Evolutionary conservation across 2,329 filamentous ascomycete genomes (phyloP).

Genomic region (Ophiostoma sp.): DNA sequence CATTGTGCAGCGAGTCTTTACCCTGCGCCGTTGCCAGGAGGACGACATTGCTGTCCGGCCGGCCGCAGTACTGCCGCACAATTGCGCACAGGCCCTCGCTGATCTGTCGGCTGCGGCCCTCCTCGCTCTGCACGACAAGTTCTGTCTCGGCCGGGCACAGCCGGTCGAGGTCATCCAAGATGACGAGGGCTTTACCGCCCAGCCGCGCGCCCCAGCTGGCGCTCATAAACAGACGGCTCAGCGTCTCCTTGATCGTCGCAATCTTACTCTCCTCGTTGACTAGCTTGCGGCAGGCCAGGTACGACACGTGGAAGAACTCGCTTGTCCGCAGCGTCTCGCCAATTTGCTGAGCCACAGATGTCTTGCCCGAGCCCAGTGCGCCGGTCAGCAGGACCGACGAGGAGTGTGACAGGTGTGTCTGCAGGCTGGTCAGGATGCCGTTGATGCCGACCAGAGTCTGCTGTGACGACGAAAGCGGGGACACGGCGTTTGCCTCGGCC

Average conservation of each 20-base stretch:
- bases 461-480: slow-evolving; percentile 48
- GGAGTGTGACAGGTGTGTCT: slow-evolving; percentile 75
- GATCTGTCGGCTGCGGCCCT: slow-evolving; percentile 86
- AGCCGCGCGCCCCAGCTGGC: slow-evolving; percentile 89
- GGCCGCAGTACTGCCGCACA: slow-evolving; percentile 78
- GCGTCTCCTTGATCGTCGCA: slow-evolving; percentile 84
- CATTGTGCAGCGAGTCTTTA: slow-evolving; percentile 88
- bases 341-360: slow-evolving; percentile 72
- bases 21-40: slow-evolving; percentile 87
- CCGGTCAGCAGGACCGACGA: slow-evolving; percentile 90
- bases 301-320: slow-evolving; percentile 76
- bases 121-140: slow-evolving; percentile 88
- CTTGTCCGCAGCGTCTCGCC: slow-evolving; percentile 71
- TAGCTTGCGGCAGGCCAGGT: slow-evolving; percentile 82
- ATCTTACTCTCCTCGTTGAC: slow-evolving; percentile 90
- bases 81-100: slow-evolving; percentile 85
- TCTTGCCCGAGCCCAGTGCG: slow-evolving; percentile 87
- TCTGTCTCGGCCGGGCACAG: slow-evolving; percentile 93
- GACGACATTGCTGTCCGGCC: slow-evolving; percentile 72
- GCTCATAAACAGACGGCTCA: slow-evolving; percentile 80
- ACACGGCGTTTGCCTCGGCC: slow-evolving; percentile 42
- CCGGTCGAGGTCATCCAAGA: slow-evolving; percentile 91
- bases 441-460: slow-evolving; percentile 81
- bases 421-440: slow-evolving; percentile 67
- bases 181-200: slow-evolving; percentile 78